phyloP scores from a whole-genome alignment of 164 flowering plant species.

The Sedum album region DNA sequence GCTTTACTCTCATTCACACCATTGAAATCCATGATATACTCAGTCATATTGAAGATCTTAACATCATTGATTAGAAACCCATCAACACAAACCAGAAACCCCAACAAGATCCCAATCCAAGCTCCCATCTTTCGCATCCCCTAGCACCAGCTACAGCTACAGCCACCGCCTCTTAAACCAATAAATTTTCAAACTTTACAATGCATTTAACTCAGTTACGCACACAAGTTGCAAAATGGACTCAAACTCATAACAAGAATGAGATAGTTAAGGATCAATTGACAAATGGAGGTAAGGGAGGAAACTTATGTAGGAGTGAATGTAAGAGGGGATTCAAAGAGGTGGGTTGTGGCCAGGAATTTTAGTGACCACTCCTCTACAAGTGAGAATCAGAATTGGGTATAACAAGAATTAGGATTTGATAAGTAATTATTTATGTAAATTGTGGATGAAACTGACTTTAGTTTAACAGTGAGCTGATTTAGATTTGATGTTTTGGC shows the following conservation, averaged over 20 bases:
- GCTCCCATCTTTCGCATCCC: not conserved
- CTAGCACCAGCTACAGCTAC: too few relatives aligned
- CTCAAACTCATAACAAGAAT: not conserved
- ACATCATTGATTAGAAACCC: slow-evolving; percentile 5
- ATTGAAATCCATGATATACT: slow-evolving; percentile 4
- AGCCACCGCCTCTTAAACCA: not conserved
- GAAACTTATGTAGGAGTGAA: not conserved
- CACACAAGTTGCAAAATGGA: not conserved
- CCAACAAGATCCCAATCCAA: not conserved
- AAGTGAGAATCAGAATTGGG: not conserved
- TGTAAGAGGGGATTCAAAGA: not conserved
- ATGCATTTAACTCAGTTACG: not conserved
- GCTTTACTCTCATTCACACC: slow-evolving; percentile 2
- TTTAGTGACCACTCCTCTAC: not conserved
- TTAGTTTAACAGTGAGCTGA: not conserved
- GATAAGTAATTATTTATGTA: not conserved
- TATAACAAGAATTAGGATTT: not conserved
- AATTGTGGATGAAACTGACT: too few relatives aligned
- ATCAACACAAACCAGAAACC: not conserved
- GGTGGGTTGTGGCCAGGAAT: not conserved
- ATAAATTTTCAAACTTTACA: not conserved
- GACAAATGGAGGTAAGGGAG: slow-evolving; percentile 1
- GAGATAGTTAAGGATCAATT: not conserved
- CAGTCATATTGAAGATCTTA: not conserved
- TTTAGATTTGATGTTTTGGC: not conserved